Evolutionary conservation across 495 filamentous ascomycete genomes (phyloP), one percentile per base, ranked within the genome.

Genomic region (Hypoxylon lienhwacheense): DNA sequence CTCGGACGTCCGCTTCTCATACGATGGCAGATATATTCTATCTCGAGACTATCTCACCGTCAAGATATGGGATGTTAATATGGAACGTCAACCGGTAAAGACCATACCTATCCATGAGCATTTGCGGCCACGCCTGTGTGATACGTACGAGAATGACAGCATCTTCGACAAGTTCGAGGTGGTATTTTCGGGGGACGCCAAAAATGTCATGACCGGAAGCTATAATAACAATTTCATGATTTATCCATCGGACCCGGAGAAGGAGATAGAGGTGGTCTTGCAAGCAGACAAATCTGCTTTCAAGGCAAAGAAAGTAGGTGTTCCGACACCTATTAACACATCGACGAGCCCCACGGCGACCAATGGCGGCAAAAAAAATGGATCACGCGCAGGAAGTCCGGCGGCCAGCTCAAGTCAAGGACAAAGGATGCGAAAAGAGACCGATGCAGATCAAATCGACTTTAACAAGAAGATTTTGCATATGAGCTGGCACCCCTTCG

Each of bases 151-250:
- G 72, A 98, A 98, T 58, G 93, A 98, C 67, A 95, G 90, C 71
- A 98, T 98, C 66, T 98, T 98, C 64, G 93, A 98, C 79, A 98
- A 98, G 71, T 98, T 98, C 59, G 93, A 98, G 74, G 93, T 98
- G 48, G 95, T 97, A 29, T 97, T 98, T 73, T 97, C 92, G 2
- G 93, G 93, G 11, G 93, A 97, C 70, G 90, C 90, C 6, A 92
- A 95, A 77, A 97, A 98, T 65, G 93, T 97, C 51, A 98, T 98
- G 93, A 98, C 93, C 4, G 93, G 93, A 60, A 95, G 89, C 68
- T 98, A 98, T 78, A 98, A 98, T 82, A 98, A 98, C 75, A 98
- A 98, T 75, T 98, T 98, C 79, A 98, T 98, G 93, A 98, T 98
- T 63, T 98, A 98, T 72, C 93, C 93, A 0, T 93, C 91, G 24